Percentiles rank a stretch among this genome's conserved stretches.
Conservation (phyloP, 2,329 filamentous ascomycete genomes). For the Diplodia scrobiculata region DNA sequence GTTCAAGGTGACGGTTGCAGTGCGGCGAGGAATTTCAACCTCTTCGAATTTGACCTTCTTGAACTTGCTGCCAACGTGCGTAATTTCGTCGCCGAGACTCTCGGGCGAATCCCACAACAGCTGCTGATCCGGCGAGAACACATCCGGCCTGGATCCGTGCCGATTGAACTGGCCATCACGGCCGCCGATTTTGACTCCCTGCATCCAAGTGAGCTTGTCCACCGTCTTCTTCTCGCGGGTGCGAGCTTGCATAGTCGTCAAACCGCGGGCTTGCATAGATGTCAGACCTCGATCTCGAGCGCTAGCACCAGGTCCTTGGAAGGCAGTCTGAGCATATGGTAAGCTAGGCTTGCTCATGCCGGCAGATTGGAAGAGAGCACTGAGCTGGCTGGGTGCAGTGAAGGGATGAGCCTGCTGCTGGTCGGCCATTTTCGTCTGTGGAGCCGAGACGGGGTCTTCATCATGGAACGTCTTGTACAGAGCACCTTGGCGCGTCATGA, state of each 20-base stretch:
- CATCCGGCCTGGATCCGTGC: conserved; percentile 33
- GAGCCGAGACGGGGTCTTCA: conserved; percentile 33
- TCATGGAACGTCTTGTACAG: conserved; percentile 83
- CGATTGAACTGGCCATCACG: conserved; percentile 34
- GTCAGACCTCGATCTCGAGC: conserved; percentile 38
- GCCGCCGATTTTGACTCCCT: conserved; percentile 63
- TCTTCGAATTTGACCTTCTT: conserved; percentile 62
- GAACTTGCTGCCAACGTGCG: conserved; percentile 62
- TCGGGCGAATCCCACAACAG: conserved; percentile 46
- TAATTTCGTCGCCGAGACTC: conserved; percentile 63
- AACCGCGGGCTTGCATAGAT: conserved; percentile 54
- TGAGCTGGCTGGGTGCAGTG: conserved; percentile 30
- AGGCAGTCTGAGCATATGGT: conserved; percentile 29
- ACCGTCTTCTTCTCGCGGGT: conserved; percentile 53
- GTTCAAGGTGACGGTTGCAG: conserved; percentile 59
- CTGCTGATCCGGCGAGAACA: conserved; percentile 29
- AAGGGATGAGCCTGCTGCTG: conserved; percentile 21
- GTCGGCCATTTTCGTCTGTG: conserved; percentile 7
- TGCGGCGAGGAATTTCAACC: conserved; percentile 58
- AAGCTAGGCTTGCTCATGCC: conserved; percentile 34
- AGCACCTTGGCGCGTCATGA: conserved; percentile 79
- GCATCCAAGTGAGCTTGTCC: conserved; percentile 66
- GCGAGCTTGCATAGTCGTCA: conserved; percentile 53
- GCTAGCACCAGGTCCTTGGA: conserved; percentile 37
- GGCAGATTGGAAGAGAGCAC: conserved; percentile 31